Evolutionary conservation across 75 land plant genomes (phyloP), one percentile per base, ranked within the genome.

Genomic region (Azolla pinnata): DNA sequence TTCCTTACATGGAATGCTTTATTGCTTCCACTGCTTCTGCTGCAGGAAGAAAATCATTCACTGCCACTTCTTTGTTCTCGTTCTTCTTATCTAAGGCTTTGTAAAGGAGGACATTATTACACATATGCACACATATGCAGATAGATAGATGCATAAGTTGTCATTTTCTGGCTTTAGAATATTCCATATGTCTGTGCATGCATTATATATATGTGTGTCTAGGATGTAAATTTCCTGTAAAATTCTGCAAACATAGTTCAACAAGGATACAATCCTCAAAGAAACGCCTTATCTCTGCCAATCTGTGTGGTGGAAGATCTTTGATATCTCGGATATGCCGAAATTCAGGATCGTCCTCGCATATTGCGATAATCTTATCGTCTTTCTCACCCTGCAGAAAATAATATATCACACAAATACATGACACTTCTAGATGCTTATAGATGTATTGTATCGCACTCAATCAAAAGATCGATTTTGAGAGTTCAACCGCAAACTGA

Each of bases 311-410:
- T 10, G 92, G 81, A 34, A 87, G 83, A 59, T 87, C 80, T 17
- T 63, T 73, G 68, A 87, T 79, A 31, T 81, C 85, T 7, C 31
- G 70, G 64, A 63, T 76, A 65, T 87, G 85, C 10, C 82, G 81
- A 65, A 66, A 90, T 53, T 87, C 91, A 18, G 91, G 91, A 73
- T 87, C 91, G 75, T 86, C 90, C 59, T 82, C 87, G 57, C 92
- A 87, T 2, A 87, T 90, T 47, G 89, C 92, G 52, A 87, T 87
- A 19, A 87, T 81, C 78, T 87, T 87, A 59, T 87, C 92, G 73
- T 87, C 92, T 61, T 74, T 87, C 67, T 87, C 92, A 27, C 92
- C 92, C 85, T 90, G 67, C 24, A 24, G 45, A 2, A 17, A 3
- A n/a, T n/a, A n/a, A n/a, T n/a, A n/a, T n/a, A n/a, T n/a, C n/a